Conservation (phyloP, 306 rosid species). For the Citrullus mucosospermus region DNA sequence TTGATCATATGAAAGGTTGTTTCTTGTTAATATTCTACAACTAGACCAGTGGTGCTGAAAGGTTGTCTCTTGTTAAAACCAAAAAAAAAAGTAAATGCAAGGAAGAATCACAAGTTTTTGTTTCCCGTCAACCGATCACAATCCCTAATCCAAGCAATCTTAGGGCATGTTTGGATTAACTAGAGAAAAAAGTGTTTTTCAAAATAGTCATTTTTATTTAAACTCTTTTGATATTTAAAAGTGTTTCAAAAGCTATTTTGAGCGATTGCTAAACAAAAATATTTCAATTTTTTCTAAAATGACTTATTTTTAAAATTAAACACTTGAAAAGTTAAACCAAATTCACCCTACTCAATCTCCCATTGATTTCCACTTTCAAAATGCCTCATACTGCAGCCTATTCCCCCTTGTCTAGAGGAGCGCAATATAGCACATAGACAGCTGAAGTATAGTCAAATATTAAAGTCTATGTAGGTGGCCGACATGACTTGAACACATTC, state of each 20-base stretch:
- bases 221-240: no score
- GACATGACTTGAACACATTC: no score
- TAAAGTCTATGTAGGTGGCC: no score
- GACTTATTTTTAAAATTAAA: no score
- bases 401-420: not conserved
- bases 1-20: not conserved
- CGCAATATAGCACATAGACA: not conserved
- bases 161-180: no score
- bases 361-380: not conserved
- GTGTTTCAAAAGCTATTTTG: no score
- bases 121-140: not conserved
- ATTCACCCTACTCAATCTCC: not conserved
- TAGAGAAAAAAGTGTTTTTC: no score
- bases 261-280: no score
- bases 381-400: not conserved
- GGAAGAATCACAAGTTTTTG: not conserved
- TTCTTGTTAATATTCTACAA: not conserved
- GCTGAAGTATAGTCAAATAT: not conserved
- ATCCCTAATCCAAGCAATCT: not conserved
- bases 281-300: no score
- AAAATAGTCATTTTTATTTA: no score
- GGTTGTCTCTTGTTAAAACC: not conserved
- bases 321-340: no score
- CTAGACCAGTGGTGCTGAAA: no score
- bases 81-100: not conserved